Evolutionary conservation across 805 yeast species (phyloP), one percentile per base, ranked within the genome.

Genomic region (Zygotorulaspora danielsina): DNA sequence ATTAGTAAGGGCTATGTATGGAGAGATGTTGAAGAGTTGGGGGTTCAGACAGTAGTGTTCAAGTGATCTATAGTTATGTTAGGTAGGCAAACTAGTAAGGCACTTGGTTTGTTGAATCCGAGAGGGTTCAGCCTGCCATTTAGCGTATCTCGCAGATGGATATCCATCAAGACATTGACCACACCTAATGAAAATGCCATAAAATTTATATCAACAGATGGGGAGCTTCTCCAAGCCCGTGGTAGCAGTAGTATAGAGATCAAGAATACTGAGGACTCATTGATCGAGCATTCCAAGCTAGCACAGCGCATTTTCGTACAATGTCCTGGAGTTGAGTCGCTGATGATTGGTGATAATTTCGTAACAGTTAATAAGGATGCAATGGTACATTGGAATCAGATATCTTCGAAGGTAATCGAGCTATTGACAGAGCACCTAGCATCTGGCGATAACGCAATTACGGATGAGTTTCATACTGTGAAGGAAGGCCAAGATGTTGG

Each of bases 171-270:
- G 46, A 66, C 86, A 0, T 55, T 73, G 13, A 67, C 80, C 1
- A 83, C 93, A 0, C 93, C 93, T 10, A 82, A 82, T 53, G 84
- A 78, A 37, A 78, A 83, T 58, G 88, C 93, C 1, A 62, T 83
- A 39, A 83, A 83, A 54, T 83, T 80, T 54, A 66, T 80, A 6
- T 59, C 65, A 5, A 50, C 57, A 15, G 65, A 59, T 47, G 66
- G 65, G 3, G 66, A 60, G 36, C 39, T 59, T 25, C 46, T 61
- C 4, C 65, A 60, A 41, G 53, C 51, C 13, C 48, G 50, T 20
- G 64, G 64, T 4, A 45, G 56, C n/a, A 49, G 55, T 34, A 57
- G 64, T 50, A 48, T 60, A 18, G 63, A 59, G 31, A 57, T 61
- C 21, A 55, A 51, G 32, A 61, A 60, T 41, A 55, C 64, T 3